Evolutionary conservation across 2,329 filamentous ascomycete species (phyloP), one percentile per base, ranked within the genome.

Genomic region (Cladophialophora chaetospira): DNA sequence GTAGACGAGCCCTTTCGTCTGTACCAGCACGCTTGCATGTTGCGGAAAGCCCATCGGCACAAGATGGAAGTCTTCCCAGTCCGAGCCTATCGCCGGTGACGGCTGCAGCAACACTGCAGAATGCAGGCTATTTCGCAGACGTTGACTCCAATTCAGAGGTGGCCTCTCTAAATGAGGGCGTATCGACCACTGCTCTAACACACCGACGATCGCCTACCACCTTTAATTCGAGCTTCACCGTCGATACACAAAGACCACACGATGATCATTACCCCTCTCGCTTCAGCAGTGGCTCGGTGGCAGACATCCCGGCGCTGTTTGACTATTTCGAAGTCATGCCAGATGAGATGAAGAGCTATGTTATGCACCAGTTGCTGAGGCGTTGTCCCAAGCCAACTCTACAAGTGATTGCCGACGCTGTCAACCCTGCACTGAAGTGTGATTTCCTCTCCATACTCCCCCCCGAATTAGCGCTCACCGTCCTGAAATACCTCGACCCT

Each of bases 301-400:
- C 92, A 74, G 89, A 95, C 66, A 88, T 93, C n/a, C 89, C 89
- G 5, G 83, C 81, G 13, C 89, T 99, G 80, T 76, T 99, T 13
- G 89, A 96, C 65, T 86, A 87, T 2, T 99, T 97, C 67, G 93
- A 97, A 70, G 83, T 88, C 5, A 88, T 99, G 81, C 91, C 93
- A 1, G 85, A 89, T 42, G 88, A 94, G 67, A 86, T 99, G 82
- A 94, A 99, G 74, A 89, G 88, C 0, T 96, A 96, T 69, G 87
- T 99, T 75, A 96, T 99, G 86, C 97, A 95, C 70, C 93, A 99
- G 70, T 85, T 99, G 53, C 81, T 99, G 23, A 87, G 90, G 55
- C 83, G 94, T 44, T 97, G 92, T 68, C 85, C 91, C 4, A 88
- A 95, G 64, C 88, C 91, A 38, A 96, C 92, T 0, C 79, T 99